Conservation (phyloP, 1,139 yeast genomes). For the Geotrichum phurueaensis region DNA sequence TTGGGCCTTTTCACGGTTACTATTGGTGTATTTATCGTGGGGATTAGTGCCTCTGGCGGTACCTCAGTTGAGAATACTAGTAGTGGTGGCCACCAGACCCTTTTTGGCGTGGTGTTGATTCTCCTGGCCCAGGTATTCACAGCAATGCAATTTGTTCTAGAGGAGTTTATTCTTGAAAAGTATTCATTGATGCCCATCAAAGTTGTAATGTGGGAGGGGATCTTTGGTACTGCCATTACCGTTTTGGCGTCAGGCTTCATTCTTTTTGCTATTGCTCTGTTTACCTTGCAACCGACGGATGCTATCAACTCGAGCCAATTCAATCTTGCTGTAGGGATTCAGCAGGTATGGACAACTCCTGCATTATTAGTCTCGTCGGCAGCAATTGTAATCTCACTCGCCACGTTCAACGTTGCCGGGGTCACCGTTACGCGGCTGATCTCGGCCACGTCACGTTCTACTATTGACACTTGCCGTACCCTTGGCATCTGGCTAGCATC, state of each 20-base stretch:
- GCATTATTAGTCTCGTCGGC: constrained; percentile 49
- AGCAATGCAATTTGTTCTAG: constrained; percentile 73
- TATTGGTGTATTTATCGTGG: constrained; percentile 66
- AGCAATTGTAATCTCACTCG: constrained; percentile 65
- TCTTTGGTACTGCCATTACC: constrained; percentile 53
- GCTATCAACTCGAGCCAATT: constrained; percentile 47
- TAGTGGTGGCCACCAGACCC: constrained; percentile 25
- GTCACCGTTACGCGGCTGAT: constrained; percentile 58
- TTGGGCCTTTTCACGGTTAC: constrained; percentile 55
- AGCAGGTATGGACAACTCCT: constrained; percentile 43
- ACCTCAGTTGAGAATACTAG: constrained; percentile 17
- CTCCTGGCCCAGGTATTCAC: constrained; percentile 60
- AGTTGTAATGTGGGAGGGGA: constrained; percentile 71
- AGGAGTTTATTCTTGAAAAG: constrained; percentile 58
- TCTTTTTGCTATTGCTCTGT: constrained; percentile 38
- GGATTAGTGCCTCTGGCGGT: constrained; percentile 51
- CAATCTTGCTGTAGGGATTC: constrained; percentile 49
- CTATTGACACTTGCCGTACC: constrained; percentile 75
- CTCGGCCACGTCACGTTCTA: constrained; percentile 74
- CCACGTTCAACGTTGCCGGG: constrained; percentile 70
- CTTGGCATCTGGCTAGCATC: constrained; percentile 72
- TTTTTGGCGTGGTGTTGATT: constrained; percentile 55
- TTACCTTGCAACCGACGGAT: neutral
- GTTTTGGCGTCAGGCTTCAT: constrained; percentile 40
- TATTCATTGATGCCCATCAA: constrained; percentile 56